Base-by-base conservation (phyloP, 75 land plant species). In the Pinus taeda region DNA sequence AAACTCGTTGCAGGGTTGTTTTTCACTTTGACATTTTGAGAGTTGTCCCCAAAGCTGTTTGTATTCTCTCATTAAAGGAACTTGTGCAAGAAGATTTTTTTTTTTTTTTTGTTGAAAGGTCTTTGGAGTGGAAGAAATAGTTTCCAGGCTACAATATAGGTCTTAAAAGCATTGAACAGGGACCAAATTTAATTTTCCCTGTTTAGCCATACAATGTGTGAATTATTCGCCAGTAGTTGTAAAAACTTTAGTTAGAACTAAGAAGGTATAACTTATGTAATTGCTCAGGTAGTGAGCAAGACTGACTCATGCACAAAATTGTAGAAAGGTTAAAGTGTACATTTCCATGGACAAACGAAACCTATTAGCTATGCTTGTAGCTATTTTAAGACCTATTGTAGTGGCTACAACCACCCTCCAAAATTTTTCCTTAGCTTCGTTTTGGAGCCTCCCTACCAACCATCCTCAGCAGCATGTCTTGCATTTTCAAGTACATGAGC, bases 31-130 rank as follows among this genome's bases (percentile, higher is more conserved):
- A 92, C 94, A 45, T 92, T 85, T 76, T 92, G 94, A 92, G 94
- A 92, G 78, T 78, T 92, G 53, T 92, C 94, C 53, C 89, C 92
- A 92, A 92, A 92, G 94, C 17, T 90, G 89, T 74, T 83, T 88
- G 11, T 92, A 90, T 75, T 92, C 85, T 67, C 74, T 90, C 60
- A 21, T 85, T 75, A 87, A 69, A 79, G 80, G 74, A 92, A 89
- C 78, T 84, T 92, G 59, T 82, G 82, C 76, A 89, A 81, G 84
- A 87, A 71, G 67, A 81, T 49, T 60, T 82, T 83, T 75, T 87
- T 87, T 71, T 86, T 84, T 60, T n/a, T n/a, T n/a, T n/a, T n/a
- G 49, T 63, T 13, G 73, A 49, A 20, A 81, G 82, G 39, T 79
- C 81, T 57, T 55, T 74, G 71, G 89, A 87, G 21, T 65, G 84